Evolutionary conservation across 352 stramenopile species (phyloP).

Genomic region (Nothophytophthora sp.): DNA sequence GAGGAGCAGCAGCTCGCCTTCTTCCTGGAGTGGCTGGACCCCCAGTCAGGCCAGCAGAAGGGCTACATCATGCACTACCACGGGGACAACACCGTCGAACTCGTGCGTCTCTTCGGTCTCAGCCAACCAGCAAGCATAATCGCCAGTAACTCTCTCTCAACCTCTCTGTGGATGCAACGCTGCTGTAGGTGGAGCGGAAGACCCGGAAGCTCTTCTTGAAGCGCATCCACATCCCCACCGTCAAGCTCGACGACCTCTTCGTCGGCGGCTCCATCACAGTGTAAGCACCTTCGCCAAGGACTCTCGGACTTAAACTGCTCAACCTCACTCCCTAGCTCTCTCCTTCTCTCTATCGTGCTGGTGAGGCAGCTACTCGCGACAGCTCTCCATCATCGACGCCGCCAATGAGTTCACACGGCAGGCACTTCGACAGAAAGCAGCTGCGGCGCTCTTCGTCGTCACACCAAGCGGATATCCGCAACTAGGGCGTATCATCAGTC

Average conservation of each 20-base stretch:
- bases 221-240: constrained; percentile 69
- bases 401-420: constrained; percentile 69
- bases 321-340: background rate
- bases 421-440: constrained; percentile 29
- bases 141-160: background rate
- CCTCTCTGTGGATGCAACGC: background rate
- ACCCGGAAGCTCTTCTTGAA: constrained; percentile 75
- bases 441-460: constrained; percentile 52
- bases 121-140: too few species aligned
- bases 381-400: constrained; percentile 64
- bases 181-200: constrained; percentile 53
- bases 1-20: constrained; percentile 72
- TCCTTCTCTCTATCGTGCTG: background rate
- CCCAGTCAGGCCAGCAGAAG: constrained; percentile 68
- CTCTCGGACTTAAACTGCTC: too few species aligned
- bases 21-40: constrained; percentile 80
- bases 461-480: constrained; percentile 43
- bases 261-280: constrained; percentile 70
- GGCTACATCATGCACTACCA: constrained; percentile 78
- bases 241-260: constrained; percentile 68
- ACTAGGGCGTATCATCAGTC: constrained; percentile 48
- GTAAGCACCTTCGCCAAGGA: too few species aligned
- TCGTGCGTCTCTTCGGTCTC: constrained; percentile 34
- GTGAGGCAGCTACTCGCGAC: constrained; percentile 60
- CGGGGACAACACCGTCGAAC: constrained; percentile 67